A percentile compares a stretch with the other conserved stretches of the same genome.
These are phyloP conservation scores for cucumber (Cucumis sativus) DNA, from an alignment of 306 rosid species.

Conservation along the genomic window Cucumber_9930_V3 NC_026660.2:29765001-29765500, in stretches of 20 bases:
- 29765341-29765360: constrained; percentile 50
- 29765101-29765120: constrained; percentile 15
- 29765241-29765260: constrained; percentile 24
- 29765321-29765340: constrained; percentile 32
- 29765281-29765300: constrained; percentile 38
- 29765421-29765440: constrained; percentile 43
- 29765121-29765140: constrained; percentile 22
- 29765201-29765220: constrained; percentile 1
- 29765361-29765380: constrained; percentile 54
- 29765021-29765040: constrained; percentile 25
- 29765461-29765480: constrained; percentile 22
- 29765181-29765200: constrained; percentile 6
- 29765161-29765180: constrained; percentile 8
- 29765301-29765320: constrained; percentile 52
- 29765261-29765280: constrained; percentile 30
- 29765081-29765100: constrained; percentile 17
- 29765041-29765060: constrained; percentile 22
- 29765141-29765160: constrained; percentile 15
- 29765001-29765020: constrained; percentile 18
- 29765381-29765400: constrained; percentile 53
- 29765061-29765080: constrained; percentile 2
- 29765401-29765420: constrained; percentile 53
- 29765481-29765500: constrained; percentile 78
- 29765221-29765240: constrained; percentile 25
- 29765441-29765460: constrained; percentile 16